Evolutionary conservation across 1,284 basidiomycete genomes (phyloP), one percentile per base, ranked within the genome.

Genomic region (Lentinula novae-zelandiae): DNA sequence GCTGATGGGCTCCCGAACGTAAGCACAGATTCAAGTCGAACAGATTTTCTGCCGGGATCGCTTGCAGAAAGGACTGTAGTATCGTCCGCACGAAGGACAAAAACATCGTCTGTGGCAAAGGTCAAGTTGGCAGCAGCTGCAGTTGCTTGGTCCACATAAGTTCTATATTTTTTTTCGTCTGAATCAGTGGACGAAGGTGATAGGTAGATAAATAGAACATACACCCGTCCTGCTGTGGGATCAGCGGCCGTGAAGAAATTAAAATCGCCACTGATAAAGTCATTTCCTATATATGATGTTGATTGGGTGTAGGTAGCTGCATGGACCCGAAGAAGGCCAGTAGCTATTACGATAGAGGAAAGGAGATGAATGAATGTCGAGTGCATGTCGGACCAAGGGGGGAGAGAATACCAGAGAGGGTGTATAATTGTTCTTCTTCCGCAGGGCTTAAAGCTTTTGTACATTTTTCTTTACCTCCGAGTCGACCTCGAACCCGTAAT

Each of bases 221-320:
- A 54, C 82, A 85, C 83, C 68, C 82, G 73, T 20, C 83, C 83
- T 63, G 82, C 72, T 1, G 82, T 84, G 3, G 83, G 82, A 66
- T 85, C 84, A 3, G 76, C 59, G 52, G 80, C 78, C n/a, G 77
- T 75, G 62, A 80, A 67, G 67, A 78, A 79, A 52, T 70, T 66
- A 66, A 84, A 85, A 5, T 72, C 71, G 13, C 54, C 54, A 49
- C 69, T 67, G 63, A 79, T 74, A 70, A 85, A 85, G 7, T 67
- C 72, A 13, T 65, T 53, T 15, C 83, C 83, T 51, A 78, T 70
- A 60, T 78, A 77, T 22, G 69, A 74, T 62, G 81, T 79, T 40
- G 72, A 61, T 17, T 71, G 50, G 27, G 48, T 52, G 56, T 75
- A 75, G 6, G 63, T 53, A 3, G 62, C 66, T 27, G 54, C 54